These are phyloP conservation scores for Pseudomassariella vexata DNA, from an alignment of 2,329 filamentous ascomycete species.

Conservation along the genomic window DNA sequence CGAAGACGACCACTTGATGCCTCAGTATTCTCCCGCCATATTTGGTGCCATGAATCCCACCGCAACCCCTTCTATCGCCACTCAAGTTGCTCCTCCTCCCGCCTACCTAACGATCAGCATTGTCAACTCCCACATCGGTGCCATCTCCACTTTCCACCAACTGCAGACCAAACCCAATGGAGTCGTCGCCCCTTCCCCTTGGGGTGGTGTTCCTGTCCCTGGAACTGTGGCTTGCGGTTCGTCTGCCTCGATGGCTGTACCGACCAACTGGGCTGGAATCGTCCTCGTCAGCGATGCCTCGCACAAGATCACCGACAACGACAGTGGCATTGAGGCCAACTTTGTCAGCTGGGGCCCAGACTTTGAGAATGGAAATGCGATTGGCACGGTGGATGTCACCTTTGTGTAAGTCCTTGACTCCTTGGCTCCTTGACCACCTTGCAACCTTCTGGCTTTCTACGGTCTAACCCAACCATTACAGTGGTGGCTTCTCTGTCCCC, in stretches of 20 bases:
- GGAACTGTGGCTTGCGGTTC: constrained; percentile 10
- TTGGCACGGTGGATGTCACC: constrained; percentile 14
- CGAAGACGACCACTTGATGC: too few species aligned
- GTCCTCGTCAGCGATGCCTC: constrained; percentile 11
- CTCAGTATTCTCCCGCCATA: too few species aligned
- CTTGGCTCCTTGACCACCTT: too few species aligned
- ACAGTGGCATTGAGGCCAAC: constrained; percentile 11
- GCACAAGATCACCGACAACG: constrained; percentile 5
- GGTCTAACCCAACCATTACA: background rate
- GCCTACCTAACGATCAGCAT: constrained; percentile 10
- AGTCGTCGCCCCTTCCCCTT: constrained; percentile 5
- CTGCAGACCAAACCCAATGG: too few species aligned
- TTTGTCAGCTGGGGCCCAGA: too few species aligned
- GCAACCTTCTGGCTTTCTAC: too few species aligned
- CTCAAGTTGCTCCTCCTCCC: too few species aligned
- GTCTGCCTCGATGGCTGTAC: constrained; percentile 9
- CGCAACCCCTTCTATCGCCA: too few species aligned
- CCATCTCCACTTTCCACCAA: constrained; percentile 12
- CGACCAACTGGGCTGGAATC: constrained; percentile 15
- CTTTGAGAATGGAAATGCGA: too few species aligned
- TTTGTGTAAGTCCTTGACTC: constrained; percentile 12
- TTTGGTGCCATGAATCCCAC: too few species aligned
- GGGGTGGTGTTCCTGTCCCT: constrained; percentile 5
- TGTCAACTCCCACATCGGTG: constrained; percentile 7
- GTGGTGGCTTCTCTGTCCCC: constrained; percentile 14